Evolutionary conservation across 441 rosid species (phyloP).

Genomic region (Croton setiger): DNA sequence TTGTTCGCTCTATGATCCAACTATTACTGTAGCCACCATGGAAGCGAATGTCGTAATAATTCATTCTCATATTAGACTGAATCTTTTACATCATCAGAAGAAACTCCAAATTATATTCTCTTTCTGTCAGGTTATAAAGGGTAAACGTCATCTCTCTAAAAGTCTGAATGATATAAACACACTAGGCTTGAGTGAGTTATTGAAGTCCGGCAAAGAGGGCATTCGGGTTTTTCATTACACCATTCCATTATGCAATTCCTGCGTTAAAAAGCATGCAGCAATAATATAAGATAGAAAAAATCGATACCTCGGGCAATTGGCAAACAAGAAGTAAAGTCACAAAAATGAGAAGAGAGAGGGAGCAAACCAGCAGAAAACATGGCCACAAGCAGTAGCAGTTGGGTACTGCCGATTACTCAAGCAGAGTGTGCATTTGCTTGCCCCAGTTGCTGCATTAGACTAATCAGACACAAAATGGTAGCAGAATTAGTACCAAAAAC

Average conservation of each 20-base stretch:
- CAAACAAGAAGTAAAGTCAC: not conserved
- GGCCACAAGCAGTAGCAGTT: conserved; percentile 91
- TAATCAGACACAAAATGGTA: conserved; percentile 8
- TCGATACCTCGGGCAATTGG: not conserved
- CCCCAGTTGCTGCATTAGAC: conserved; percentile 32
- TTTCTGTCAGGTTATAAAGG: not conserved
- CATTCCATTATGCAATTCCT: conserved; percentile 96
- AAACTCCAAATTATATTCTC: conserved; percentile 10
- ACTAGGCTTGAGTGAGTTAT: conserved; percentile 83
- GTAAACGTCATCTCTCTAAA: conserved; percentile 29
- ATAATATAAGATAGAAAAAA: not conserved
- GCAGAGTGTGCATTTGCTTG: conserved; percentile 85
- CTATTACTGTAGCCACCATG: not conserved
- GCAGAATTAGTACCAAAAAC: not conserved
- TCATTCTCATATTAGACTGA: conserved; percentile 10
- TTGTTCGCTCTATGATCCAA: not conserved
- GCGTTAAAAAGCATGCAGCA: not conserved
- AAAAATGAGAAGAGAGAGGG: not conserved
- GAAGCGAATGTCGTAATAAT: not conserved
- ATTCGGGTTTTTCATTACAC: conserved; percentile 97
- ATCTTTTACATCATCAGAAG: conserved; percentile 9
- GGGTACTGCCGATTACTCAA: conserved; percentile 80
- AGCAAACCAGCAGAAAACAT: conserved; percentile 87
- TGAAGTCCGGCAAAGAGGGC: conserved; percentile 90
- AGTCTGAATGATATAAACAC: conserved; percentile 82